Evolutionary conservation across 257 asterid genomes (phyloP), one percentile per base, ranked within the genome.

Genomic region (Orobanche coerulescens): DNA sequence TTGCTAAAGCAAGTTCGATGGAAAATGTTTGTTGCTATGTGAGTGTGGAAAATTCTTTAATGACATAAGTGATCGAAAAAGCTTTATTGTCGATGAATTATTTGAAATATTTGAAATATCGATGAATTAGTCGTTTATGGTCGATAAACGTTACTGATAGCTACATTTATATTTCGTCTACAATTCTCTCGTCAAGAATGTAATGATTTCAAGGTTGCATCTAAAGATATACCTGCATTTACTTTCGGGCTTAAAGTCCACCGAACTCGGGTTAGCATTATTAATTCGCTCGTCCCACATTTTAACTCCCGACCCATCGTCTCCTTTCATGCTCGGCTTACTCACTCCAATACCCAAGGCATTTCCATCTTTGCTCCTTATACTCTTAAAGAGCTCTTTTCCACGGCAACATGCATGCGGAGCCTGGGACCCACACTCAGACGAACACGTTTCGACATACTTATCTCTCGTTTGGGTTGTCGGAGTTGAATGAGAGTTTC

Each of bases 351-450:
- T 44, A 67, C 76, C 77, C 23, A 81, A 62, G 8, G 91, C 81
- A 71, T 87, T 84, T 43, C 94, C 94, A 12, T 85, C 84, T 34
- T 74, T 62, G 61, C 67, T 75, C 65, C 92, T 61, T 59, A 87
- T 71, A 51, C 76, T 79, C 64, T 79, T 75, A 43, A 79, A 75
- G n/a, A 71, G 43, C 61, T 74, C 82, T 28, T 58, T 80, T 10
- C 68, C 82, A 69, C 71, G 83, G 73, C 86, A 84, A 61, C 83
- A 86, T 0, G 73, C 50, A n/a, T 36, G 78, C n/a, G 77, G 56
- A 37, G 46, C 54, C 22, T 76, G 88, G 28, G 96, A 82, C 51
- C 78, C 84, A 53, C 81, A 70, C 19, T 85, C 89, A 2, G 87
- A 79, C 36, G 88, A 71, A 31, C 92, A 75, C 0, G 82, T 72